Percentiles rank a stretch among this genome's conserved stretches.
Conservation (phyloP, 202 grass and related monocot species). For the Panicum hallii region DNA sequence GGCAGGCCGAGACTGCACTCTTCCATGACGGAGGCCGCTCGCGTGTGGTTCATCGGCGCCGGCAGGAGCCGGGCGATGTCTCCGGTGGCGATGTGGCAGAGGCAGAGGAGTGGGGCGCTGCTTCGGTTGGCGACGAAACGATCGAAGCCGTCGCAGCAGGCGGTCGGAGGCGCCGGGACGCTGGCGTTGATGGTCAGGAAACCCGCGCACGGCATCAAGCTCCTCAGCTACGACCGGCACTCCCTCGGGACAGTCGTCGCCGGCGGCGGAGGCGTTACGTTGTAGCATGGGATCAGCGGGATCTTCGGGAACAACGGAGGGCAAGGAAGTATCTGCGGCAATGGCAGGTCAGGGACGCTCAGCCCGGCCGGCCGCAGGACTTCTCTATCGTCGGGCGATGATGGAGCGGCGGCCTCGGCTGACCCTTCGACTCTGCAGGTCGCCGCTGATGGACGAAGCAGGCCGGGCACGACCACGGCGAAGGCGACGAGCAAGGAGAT, state of each 20-base stretch:
- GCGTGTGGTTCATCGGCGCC: background rate
- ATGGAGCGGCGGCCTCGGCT: background rate
- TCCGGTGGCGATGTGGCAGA: background rate
- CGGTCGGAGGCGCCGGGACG: background rate
- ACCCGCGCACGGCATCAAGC: background rate
- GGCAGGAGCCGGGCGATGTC: background rate
- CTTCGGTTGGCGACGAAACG: background rate
- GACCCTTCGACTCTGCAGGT: background rate
- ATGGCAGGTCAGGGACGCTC: background rate
- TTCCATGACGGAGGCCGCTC: background rate
- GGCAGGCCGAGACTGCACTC: background rate
- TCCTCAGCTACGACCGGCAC: background rate
- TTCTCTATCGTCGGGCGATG: background rate
- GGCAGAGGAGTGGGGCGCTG: background rate
- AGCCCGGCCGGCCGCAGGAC: background rate
- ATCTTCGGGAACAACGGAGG: background rate
- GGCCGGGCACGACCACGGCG: background rate
- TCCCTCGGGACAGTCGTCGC: background rate
- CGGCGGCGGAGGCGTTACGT: background rate
- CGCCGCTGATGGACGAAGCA: background rate
- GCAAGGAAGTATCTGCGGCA: background rate
- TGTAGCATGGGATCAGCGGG: background rate
- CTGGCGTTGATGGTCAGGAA: slow-evolving; percentile 21
- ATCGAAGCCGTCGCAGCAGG: background rate
- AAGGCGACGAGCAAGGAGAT: background rate